Conservation (phyloP, 2,329 filamentous ascomycete genomes). For the Rugonectria rugulosa region DNA sequence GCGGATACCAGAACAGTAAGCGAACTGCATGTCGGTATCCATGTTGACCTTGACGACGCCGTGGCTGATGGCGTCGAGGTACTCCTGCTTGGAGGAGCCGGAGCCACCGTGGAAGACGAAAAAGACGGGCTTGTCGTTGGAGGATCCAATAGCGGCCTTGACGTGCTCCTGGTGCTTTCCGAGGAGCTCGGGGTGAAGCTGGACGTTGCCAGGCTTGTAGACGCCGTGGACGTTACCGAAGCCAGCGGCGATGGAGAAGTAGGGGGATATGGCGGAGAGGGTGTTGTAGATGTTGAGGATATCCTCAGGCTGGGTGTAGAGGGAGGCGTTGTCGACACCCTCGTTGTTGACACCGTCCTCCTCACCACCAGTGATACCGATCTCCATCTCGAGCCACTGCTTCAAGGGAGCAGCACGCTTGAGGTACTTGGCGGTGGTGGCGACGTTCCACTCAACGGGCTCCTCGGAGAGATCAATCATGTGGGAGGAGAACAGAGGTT, state of each 20-base stretch:
- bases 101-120: constrained; percentile 99
- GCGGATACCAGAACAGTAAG: constrained; percentile 90
- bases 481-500: constrained; percentile 94
- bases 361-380: constrained; percentile 89
- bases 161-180: constrained; percentile 96
- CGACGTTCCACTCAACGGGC: constrained; percentile 86
- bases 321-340: constrained; percentile 92
- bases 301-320: constrained; percentile 98
- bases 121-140: constrained; percentile 92
- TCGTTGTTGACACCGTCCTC: constrained; percentile 99
- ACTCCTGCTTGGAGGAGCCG: constrained; percentile 90
- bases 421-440: constrained; percentile 91
- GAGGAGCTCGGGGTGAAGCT: constrained; percentile 94
- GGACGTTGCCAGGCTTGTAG: constrained; percentile 98
- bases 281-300: constrained; percentile 91
- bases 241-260: constrained; percentile 97
- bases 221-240: constrained; percentile 99
- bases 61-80: constrained; percentile 84
- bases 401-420: constrained; percentile 96
- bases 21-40: constrained; percentile 97
- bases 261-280: constrained; percentile 84
- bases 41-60: constrained; percentile 99
- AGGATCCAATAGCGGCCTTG: constrained; percentile 76
- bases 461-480: constrained; percentile 99
- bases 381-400: constrained; percentile 98